Percentiles rank a stretch among this genome's conserved stretches.
Evolutionary conservation across 805 yeast genomes (phyloP).

Genomic region (Deakozyma indianensis): DNA sequence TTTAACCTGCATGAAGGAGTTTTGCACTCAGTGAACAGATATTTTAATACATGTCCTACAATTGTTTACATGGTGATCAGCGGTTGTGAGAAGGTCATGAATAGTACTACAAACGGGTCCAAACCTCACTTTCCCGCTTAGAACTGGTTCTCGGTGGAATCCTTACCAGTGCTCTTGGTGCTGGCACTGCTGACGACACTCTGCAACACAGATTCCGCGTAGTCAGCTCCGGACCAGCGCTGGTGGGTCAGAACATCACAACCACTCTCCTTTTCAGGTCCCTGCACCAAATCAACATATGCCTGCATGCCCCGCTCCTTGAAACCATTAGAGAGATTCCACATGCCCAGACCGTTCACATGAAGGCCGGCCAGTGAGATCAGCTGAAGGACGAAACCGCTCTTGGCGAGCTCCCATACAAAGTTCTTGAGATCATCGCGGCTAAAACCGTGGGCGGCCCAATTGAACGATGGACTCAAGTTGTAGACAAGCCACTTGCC

Average conservation of each 20-base stretch:
- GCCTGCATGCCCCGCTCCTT: constrained; percentile 43
- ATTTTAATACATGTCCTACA: too few relatives aligned
- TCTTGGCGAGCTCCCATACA: constrained; percentile 38
- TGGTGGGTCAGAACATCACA: constrained; percentile 47
- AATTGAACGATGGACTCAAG: constrained; percentile 46
- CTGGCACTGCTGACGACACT: constrained; percentile 31
- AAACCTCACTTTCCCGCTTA: too few relatives aligned
- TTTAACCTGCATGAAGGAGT: too few relatives aligned
- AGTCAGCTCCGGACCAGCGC: constrained; percentile 50
- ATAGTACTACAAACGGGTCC: too few relatives aligned
- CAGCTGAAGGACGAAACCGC: constrained; percentile 44
- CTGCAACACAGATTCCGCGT: constrained; percentile 30
- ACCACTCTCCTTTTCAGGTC: constrained; percentile 28
- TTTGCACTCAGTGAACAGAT: too few relatives aligned
- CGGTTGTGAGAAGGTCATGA: too few relatives aligned
- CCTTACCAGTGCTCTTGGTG: constrained; percentile 29
- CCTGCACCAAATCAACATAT: constrained; percentile 38
- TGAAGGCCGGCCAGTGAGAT: constrained; percentile 50
- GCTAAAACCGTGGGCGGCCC: constrained; percentile 42
- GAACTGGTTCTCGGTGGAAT: constrained; percentile 25
- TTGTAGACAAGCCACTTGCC: constrained; percentile 45
- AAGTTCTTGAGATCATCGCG: constrained; percentile 32
- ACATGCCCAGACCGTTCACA: constrained; percentile 35
- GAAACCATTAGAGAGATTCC: constrained; percentile 36
- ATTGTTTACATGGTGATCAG: too few relatives aligned